phyloP scores from a whole-genome alignment of 257 asterid species.

The Scutellaria baicalensis region DNA sequence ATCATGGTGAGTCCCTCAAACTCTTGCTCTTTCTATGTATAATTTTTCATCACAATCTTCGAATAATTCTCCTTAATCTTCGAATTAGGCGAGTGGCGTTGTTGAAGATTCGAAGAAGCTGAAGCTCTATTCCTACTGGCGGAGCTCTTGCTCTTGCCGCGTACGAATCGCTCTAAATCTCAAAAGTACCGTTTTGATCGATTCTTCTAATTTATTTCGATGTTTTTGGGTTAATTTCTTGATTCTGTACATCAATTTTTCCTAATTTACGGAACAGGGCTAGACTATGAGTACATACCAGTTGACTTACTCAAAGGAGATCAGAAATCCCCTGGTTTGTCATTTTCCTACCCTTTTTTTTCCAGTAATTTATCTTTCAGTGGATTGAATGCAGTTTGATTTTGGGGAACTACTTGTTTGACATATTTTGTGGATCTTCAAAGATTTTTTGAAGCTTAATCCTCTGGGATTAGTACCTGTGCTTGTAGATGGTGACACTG shows the following conservation, averaged over 20 bases:
- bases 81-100: constrained; percentile 26
- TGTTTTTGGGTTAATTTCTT: neutral
- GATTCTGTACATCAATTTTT: neutral
- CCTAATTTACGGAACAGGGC: constrained; percentile 28
- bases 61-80: neutral
- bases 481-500: constrained; percentile 69
- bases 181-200: constrained; percentile 33
- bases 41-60: neutral
- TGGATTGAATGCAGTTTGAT: neutral
- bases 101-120: constrained; percentile 38
- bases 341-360: neutral
- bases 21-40: neutral
- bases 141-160: constrained; percentile 80
- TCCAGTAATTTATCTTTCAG: neutral
- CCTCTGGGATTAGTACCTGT: constrained; percentile 76
- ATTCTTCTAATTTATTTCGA: neutral
- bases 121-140: constrained; percentile 73
- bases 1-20: constrained; percentile 21
- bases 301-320: constrained; percentile 75
- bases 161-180: constrained; percentile 74
- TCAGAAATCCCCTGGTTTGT: constrained; percentile 58
- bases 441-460: constrained; percentile 79
- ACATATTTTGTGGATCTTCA: constrained; percentile 13
- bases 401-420: neutral
- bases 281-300: constrained; percentile 68